phyloP scores from a whole-genome alignment of 371 early-diverging fungal genomes.

The Mucor ambiguus region DNA sequence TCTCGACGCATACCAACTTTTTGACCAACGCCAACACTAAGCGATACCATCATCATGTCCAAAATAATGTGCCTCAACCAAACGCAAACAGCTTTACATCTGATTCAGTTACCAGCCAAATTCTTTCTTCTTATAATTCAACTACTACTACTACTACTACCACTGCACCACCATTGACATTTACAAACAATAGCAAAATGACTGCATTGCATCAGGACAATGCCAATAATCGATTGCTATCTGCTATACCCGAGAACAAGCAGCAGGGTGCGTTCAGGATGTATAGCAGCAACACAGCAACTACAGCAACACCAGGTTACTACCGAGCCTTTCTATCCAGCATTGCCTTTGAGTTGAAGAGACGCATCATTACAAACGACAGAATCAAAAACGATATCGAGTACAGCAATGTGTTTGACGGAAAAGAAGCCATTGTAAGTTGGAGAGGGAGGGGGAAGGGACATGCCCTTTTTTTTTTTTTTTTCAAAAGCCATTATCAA shows the following conservation, averaged over 20 bases:
- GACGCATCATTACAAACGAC: conserved; percentile 46
- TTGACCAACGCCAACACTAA: neutral
- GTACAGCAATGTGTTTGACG: conserved; percentile 80
- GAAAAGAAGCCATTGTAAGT: conserved; percentile 79
- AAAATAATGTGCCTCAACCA: conserved; percentile 1
- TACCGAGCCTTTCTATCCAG: conserved; percentile 82
- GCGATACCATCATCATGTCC: neutral
- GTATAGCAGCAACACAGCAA: neutral
- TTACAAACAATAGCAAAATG: neutral
- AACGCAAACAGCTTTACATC: neutral
- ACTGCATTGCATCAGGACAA: neutral
- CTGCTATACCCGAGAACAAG: conserved; percentile 13
- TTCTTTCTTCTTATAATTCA: neutral
- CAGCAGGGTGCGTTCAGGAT: neutral
- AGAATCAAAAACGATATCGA: conserved; percentile 77
- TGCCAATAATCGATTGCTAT: neutral
- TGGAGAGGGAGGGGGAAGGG: neutral
- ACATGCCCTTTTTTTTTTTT: no score
- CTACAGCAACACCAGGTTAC: neutral
- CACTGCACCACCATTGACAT: neutral
- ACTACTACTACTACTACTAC: neutral
- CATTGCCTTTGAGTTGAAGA: conserved; percentile 73
- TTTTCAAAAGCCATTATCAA: neutral
- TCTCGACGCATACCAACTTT: neutral
- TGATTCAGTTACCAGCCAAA: neutral